phyloP scores from a whole-genome alignment of 257 asterid species.

The Oldenlandia corymbosa region DNA sequence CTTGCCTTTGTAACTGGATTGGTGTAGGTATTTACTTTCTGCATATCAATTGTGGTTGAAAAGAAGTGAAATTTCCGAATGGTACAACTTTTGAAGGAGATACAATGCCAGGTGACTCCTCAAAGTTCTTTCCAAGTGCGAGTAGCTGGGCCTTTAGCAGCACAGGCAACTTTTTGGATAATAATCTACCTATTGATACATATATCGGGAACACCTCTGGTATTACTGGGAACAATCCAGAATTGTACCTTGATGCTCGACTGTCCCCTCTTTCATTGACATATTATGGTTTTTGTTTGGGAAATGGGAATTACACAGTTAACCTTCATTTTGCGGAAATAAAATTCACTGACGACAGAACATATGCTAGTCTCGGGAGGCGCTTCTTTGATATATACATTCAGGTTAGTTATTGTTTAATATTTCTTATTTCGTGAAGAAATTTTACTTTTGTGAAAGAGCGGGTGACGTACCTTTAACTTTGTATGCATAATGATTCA shows the following conservation, averaged over 20 bases:
- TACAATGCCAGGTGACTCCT: conserved; percentile 30
- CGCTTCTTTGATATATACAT: conserved; percentile 66
- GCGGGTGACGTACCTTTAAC: no score
- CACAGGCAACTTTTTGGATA: conserved; percentile 58
- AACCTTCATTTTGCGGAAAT: conserved; percentile 75
- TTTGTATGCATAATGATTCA: not conserved
- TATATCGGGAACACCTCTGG: conserved; percentile 17
- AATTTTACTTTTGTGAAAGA: not conserved
- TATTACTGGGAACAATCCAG: conserved; percentile 11
- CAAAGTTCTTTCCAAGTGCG: conserved; percentile 26
- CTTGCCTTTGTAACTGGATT: not conserved
- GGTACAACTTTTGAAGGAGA: conserved; percentile 35
- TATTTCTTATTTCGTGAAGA: not conserved
- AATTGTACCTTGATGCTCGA: conserved; percentile 21
- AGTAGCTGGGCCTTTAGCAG: conserved; percentile 57
- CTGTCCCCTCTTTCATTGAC: conserved; percentile 26
- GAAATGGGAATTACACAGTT: conserved; percentile 55
- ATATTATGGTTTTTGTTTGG: conserved; percentile 59
- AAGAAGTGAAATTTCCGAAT: conserved; percentile 19
- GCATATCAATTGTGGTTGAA: conserved; percentile 31
- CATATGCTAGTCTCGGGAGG: conserved; percentile 57
- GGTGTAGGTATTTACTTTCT: not conserved
- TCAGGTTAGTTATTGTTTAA: conserved; percentile 39
- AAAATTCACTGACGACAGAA: conserved; percentile 41
- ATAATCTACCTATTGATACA: conserved; percentile 16